Base-by-base conservation (phyloP, 1,284 basidiomycete genomes). In the Apiotrichum laibachii region DNA sequence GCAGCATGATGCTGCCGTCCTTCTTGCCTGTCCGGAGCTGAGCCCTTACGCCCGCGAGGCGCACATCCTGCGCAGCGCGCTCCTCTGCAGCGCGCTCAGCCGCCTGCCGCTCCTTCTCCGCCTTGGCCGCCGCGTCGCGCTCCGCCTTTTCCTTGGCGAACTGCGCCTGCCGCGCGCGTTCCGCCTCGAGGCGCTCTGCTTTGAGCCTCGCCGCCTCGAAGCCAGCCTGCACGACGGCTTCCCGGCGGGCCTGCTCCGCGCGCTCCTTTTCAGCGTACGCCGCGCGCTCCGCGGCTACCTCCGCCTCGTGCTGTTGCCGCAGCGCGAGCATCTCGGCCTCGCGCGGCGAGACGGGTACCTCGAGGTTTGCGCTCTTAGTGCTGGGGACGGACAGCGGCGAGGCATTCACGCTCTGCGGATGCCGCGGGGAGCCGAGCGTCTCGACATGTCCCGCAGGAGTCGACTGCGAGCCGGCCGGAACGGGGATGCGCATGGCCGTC, bases 1-100 rank as follows among this genome's bases (percentile, higher is more conserved):
- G 61, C 15, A 77, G 61, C 75, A 77, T 75, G 43, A 73, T 52
- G 5, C 68, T 67, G 9, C 73, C 75, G 5, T 63, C 61, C 2
- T 39, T 18, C 50, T 62, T 59, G 46, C 63, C 63, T n/a, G 45
- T 49, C 26, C 53, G 48, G 1, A 55, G 48, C 39, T 57, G 54
- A 31, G 45, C 22, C 26, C 54, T 49, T 35, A 63, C 46, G 16
- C 49, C 55, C 31, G 54, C 64, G n/a, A 19, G 5, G 8, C 54
- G 50, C 34, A 48, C 50, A 2, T 16, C 45, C 18, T 46, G 53
- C 21, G 54, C 64, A 15, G 34, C 9, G 8, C 54, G 50, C 34
- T 52, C 53, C 6, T 16, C 45, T 19, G 51, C 50, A 11, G 22
- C 43, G 31, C 50, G 37, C 33, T 45, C 52, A 8, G 44, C 52